Base-by-base conservation (phyloP, 208 protist species). In the Hexamita inflata region DNA sequence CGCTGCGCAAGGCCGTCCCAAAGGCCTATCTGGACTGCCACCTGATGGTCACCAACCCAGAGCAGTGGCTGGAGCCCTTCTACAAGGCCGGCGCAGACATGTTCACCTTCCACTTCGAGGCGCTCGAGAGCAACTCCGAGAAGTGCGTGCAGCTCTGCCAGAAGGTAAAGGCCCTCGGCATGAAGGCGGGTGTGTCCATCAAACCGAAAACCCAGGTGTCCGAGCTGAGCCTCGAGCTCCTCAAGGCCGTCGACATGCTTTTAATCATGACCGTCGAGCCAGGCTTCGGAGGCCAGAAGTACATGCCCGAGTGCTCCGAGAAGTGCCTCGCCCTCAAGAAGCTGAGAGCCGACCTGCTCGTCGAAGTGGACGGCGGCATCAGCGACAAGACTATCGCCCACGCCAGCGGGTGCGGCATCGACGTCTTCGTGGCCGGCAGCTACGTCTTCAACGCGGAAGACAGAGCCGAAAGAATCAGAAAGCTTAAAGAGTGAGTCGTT, bases 281-380 rank as follows among this genome's bases (percentile, higher is more conserved):
- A 28, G 96, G 96, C 58, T 99, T 98, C 77, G 95, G 95, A 42
- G 96, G 96, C 29, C 95, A 98, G 85, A 85, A 82, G 0, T 98
- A 98, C 81, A 98, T 97, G 90, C 67, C 75, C 0, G 88, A 96
- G 4, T 92, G 92, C 84, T 90, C 98, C 85, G 82, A 85, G 73
- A 98, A 98, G 83, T 93, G 96, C n/a, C 39, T 38, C 32, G 80
- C 85, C 59, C 62, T 97, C 7, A 85, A 94, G 41, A 39, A 74
- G 34, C 79, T 76, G 41, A 89, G 88, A 67, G 89, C 92, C 41
- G 58, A 81, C 26, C 74, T 98, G 1, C 87, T 95, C 80, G 98
- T 99, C 79, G 86, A 97, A 81, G 94, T 98, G 15, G 95, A 98
- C 81, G 96, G 96, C 59, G 96, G 96, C 15, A 66, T 99, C 15